Base-by-base conservation (phyloP, 2,329 filamentous ascomycete species). In the Orbilia ellipsospora region DNA sequence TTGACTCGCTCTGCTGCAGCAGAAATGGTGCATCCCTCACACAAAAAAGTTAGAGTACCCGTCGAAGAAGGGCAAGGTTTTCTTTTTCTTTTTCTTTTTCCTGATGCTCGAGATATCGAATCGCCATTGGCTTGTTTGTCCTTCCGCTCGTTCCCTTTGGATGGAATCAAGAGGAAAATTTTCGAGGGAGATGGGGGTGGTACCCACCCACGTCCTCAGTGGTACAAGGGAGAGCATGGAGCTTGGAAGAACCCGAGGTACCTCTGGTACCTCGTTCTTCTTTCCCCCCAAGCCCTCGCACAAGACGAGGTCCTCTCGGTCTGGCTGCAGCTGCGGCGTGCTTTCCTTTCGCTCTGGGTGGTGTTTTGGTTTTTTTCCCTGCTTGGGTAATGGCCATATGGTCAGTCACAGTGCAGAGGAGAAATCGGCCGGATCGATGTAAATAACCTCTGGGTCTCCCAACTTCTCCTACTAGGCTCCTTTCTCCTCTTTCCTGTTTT, bases 1-100 rank as follows among this genome's bases (percentile, higher is more conserved):
- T 69, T 64, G 72, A 65, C 64, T 75, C 64, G 72, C 72, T 75
- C 68, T 75, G 72, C 18, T 68, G 64, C 72, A 68, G 64, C 64
- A 75, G 51, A 54, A 52, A 60, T 62, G 42, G 36, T 62, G 56
- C 63, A 67, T 66, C 61, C 61, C 54, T 61, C 69, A 73, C 61
- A 55, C 69, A 65, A 6, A 66, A 57, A 54, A 67, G 69, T 74
- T 74, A 63, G 70, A 63, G 70, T 44, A 68, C 70, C 57, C 70
- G 57, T 74, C 70, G 69, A 73, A 36, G 44, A 36, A 54, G 28
- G 18, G 31, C 5, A 1, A 36, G 31, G 31, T 36, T 36, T 36
- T 36, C 31, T 36, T 36, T 36, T 36, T 36, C 31, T 36, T 36
- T 77, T 77, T 68, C 59, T 61, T 73, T 74, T 75, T 70, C 60